A percentile compares a stretch with the other conserved stretches of the same genome.
These are phyloP conservation scores for Neofusicoccum kwambonambiense DNA, from an alignment of 2,329 filamentous ascomycete genomes.

Conservation along the genomic window DNA sequence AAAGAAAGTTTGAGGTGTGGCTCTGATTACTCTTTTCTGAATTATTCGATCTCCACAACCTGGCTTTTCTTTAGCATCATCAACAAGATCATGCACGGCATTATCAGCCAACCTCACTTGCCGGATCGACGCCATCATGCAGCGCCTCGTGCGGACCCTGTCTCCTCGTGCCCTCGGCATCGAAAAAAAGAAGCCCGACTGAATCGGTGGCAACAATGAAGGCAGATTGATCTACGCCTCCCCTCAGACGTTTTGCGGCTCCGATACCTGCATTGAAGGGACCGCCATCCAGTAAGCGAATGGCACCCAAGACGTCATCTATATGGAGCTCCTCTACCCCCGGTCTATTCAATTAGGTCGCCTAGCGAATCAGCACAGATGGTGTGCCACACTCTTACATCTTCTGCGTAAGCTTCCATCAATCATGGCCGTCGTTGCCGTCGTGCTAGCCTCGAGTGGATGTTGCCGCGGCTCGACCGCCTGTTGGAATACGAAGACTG, in stretches of 20 bases:
- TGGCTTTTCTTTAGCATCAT: not conserved
- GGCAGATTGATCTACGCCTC: not conserved
- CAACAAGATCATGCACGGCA: not conserved
- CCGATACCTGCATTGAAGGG: not conserved
- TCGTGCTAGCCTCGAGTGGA: not conserved
- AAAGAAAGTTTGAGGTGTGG: not conserved
- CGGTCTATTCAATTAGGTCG: not conserved
- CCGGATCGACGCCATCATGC: not conserved
- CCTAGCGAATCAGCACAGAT: not conserved
- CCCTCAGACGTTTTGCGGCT: not conserved
- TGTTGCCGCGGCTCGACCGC: not conserved
- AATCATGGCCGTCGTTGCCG: not conserved
- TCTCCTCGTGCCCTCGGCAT: not conserved
- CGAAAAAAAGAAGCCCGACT: not conserved
- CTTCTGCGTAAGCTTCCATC: not conserved
- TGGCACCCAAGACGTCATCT: not conserved
- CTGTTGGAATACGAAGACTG: not conserved
- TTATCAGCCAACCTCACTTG: not conserved
- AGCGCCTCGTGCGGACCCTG: not conserved
- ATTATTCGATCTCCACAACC: slow-evolving; percentile 5
- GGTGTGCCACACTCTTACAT: not conserved
- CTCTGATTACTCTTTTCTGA: not conserved
- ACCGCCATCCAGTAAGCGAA: not conserved
- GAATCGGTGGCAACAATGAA: not conserved
- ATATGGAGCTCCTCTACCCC: not conserved